Evolutionary conservation across 2,329 filamentous ascomycete genomes (phyloP).

Genomic region (Fusarium buxicola): DNA sequence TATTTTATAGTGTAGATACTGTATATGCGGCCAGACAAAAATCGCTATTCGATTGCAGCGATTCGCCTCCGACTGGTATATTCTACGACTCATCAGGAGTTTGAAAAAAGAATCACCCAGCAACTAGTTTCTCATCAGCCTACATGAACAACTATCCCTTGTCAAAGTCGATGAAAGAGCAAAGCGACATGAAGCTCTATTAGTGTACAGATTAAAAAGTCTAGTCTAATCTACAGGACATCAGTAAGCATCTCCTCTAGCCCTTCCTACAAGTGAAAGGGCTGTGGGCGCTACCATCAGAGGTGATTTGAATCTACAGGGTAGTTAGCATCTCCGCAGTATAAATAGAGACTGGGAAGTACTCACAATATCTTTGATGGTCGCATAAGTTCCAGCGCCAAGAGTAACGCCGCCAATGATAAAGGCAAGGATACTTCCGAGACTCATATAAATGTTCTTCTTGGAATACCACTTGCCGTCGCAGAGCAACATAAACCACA

Average conservation of each 20-base stretch:
- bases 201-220: neutral
- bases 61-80: too few relatives aligned
- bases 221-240: neutral
- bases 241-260: slow-evolving; percentile 1
- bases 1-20: too few relatives aligned
- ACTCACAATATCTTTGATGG: slow-evolving; percentile 40
- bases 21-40: too few relatives aligned
- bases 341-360: rapidly evolving
- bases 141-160: too few relatives aligned
- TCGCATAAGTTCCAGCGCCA: slow-evolving; percentile 37
- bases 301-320: slow-evolving; percentile 26
- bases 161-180: too few relatives aligned
- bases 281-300: slow-evolving; percentile 38
- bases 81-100: too few relatives aligned
- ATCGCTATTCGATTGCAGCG: too few relatives aligned
- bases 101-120: too few relatives aligned
- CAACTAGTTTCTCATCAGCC: too few relatives aligned
- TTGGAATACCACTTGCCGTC: slow-evolving; percentile 37
- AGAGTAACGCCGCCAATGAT: slow-evolving; percentile 36
- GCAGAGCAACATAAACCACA: slow-evolving; percentile 35
- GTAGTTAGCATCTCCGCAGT: neutral
- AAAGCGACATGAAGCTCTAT: neutral
- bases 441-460: slow-evolving; percentile 32
- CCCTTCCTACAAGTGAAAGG: slow-evolving; percentile 35
- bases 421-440: slow-evolving; percentile 33